These are phyloP conservation scores for Dissophora ornata DNA, from an alignment of 192 early-diverging fungal species.

Conservation along the genomic window DNA sequence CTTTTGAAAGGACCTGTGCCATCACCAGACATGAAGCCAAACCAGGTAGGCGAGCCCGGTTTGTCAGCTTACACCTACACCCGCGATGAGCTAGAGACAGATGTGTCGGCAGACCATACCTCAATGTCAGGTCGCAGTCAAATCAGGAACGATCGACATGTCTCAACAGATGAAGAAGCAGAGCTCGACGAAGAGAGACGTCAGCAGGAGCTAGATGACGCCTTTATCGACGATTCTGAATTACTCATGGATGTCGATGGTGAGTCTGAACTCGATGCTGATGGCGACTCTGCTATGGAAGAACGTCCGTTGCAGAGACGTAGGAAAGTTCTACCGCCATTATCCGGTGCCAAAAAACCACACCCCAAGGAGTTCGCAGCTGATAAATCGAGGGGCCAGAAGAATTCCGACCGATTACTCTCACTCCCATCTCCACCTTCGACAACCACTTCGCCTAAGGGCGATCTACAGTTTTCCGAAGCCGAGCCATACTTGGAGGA, in stretches of 20 bases:
- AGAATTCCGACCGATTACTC: neutral
- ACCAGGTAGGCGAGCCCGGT: too few species aligned
- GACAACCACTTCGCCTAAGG: neutral
- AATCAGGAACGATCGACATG: too few species aligned
- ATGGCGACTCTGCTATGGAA: conserved; percentile 3
- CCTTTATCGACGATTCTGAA: conserved; percentile 39
- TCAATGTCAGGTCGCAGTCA: too few species aligned
- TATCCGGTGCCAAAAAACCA: too few species aligned
- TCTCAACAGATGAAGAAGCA: neutral
- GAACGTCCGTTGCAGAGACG: neutral
- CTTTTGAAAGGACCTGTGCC: conserved; percentile 4
- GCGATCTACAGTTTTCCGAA: neutral
- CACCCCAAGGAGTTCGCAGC: too few species aligned
- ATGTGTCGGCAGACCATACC: too few species aligned
- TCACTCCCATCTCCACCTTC: conserved; percentile 8
- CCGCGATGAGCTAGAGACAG: too few species aligned
- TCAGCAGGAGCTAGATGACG: conserved; percentile 25
- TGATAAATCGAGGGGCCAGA: neutral
- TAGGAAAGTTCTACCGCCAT: neutral
- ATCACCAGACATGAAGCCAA: neutral
- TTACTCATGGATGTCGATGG: neutral
- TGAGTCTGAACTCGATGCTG: neutral
- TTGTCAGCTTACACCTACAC: too few species aligned
- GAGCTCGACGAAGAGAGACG: conserved; percentile 18
- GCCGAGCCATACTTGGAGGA: neutral